Evolutionary conservation across 306 rosid genomes (phyloP), one percentile per base, ranked within the genome.

Genomic region (Vigna trinervia): DNA sequence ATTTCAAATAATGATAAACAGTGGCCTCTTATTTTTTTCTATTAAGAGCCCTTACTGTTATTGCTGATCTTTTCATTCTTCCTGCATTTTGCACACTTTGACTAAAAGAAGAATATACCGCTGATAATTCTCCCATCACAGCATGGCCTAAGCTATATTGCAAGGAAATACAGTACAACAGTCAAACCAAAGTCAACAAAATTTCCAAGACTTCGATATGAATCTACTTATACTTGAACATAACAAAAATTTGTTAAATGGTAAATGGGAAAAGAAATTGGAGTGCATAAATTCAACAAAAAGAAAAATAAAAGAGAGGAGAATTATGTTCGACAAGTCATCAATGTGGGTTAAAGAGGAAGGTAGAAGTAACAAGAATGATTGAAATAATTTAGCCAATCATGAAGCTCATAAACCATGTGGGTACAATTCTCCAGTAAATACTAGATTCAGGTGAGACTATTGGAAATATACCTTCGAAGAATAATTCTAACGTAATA

Each of bases 261-360:
- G 30, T 4, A 50, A n/a, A 39, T 32, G 57, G 12, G 32, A 26
- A 26, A 26, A 62, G 8, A 14, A 19, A 48, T 13, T 48, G 15
- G 53, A 65, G 36, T 53, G 67, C 19, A 36, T 1, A 51, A 63
- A 43, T 20, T 62, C 22, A 45, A 56, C 63, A 12, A 30, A 30
- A 26, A 54, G 12, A 51, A 64, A 53, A 45, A 51, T 5, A 34
- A 10, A 57, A 39, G 58, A 60, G 0, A 57, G 12, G 41, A 45
- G 14, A 67, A 75, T 69, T 5, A 15, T 58, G 43, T 46, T 69
- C 60, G 19, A 9, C 70, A 78, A 78, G 56, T 50, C 34, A 34
- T 68, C 51, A 57, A 46, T 5, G 34, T 23, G 12, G 6, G 12
- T 53, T n/a, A 54, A 23, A 70, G 10, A 59, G 56, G 56, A 70